Evolutionary conservation across 2,329 filamentous ascomycete species (phyloP).

Genomic region (Magnaporthales sp.): DNA sequence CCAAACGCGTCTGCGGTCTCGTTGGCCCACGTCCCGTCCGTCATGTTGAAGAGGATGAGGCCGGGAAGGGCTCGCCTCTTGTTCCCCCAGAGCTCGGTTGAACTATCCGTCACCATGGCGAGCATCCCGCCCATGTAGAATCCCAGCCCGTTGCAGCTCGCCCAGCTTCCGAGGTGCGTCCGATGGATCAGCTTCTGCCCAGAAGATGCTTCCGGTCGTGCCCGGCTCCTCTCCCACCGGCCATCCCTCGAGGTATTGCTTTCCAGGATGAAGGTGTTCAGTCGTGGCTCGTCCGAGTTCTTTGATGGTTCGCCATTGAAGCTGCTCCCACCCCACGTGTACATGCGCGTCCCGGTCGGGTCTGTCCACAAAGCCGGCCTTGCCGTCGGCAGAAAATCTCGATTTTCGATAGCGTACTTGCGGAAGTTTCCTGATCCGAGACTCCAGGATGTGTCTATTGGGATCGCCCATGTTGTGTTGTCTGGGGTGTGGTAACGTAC

Average conservation of each 20-base stretch:
- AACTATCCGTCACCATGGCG: background rate
- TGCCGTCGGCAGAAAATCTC: background rate
- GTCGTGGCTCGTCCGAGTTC: background rate
- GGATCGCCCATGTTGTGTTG: constrained; percentile 1
- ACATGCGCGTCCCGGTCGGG: background rate
- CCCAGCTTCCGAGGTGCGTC: background rate
- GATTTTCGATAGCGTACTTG: background rate
- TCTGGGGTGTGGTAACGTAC: background rate
- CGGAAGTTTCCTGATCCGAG: background rate
- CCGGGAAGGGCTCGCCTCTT: background rate
- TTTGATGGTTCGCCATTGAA: background rate
- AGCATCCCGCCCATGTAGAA: background rate
- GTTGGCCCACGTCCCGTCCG: constrained; percentile 1
- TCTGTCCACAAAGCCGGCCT: background rate
- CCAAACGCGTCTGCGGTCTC: background rate
- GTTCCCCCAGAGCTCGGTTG: background rate
- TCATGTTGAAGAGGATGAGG: constrained; percentile 1
- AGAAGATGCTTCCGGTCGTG: background rate
- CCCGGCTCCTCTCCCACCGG: background rate
- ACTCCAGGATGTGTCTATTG: constrained; percentile 1
- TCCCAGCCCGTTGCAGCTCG: background rate
- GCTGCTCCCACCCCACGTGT: background rate
- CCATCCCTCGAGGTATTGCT: background rate
- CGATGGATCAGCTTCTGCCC: background rate
- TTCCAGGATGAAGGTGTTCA: background rate